Evolutionary conservation across 768 basidiomycete genomes (phyloP), one percentile per base, ranked within the genome.

Genomic region (Peribolospora baueri): DNA sequence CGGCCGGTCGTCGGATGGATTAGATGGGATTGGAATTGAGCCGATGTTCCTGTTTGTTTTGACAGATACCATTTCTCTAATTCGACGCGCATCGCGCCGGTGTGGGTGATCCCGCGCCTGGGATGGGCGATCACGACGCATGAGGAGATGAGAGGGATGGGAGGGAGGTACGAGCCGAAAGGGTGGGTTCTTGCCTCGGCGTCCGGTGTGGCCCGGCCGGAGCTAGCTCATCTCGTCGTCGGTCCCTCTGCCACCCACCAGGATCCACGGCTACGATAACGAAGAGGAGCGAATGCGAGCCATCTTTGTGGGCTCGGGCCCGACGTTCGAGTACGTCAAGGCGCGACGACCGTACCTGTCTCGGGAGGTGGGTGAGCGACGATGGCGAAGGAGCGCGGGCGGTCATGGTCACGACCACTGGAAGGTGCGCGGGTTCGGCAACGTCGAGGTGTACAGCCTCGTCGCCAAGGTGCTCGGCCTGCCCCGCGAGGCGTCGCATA

Each of bases 251-350:
- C 43, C 13, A 52, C 59, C 41, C 60, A 84, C 82, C 41, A 60
- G 63, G 3, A 86, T 79, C 57, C 88, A 93, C 61, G 88, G 88
- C 5, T 93, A 88, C 63, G 86, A 90, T 65, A 88, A 87, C 60
- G 66, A 74, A 13, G 76, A 79, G 46, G 50, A 40, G 7, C 7
- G 50, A 5, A 91, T 91, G 88, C 76, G 78, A 52, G 86, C 86
- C 2, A 80, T 85, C 64, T 90, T 91, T 66, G 79, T 91, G 56
- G 86, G 84, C 7, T 84, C 87, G 63, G 88, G 88, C 1, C 88
- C 88, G 0, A 88, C 87, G 66, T 78, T 81, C 10, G 68, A 75
- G 8, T 73, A 76, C 47, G 72, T 77, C 53, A 87, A 85, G 66
- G 36, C 52, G 68, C 72, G 5, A 65, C 73, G 60, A 54, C 46